These are phyloP conservation scores for Teratosphaeriaceae sp. DNA, from an alignment of 2,329 filamentous ascomycete genomes.

Conservation along the genomic window DNA sequence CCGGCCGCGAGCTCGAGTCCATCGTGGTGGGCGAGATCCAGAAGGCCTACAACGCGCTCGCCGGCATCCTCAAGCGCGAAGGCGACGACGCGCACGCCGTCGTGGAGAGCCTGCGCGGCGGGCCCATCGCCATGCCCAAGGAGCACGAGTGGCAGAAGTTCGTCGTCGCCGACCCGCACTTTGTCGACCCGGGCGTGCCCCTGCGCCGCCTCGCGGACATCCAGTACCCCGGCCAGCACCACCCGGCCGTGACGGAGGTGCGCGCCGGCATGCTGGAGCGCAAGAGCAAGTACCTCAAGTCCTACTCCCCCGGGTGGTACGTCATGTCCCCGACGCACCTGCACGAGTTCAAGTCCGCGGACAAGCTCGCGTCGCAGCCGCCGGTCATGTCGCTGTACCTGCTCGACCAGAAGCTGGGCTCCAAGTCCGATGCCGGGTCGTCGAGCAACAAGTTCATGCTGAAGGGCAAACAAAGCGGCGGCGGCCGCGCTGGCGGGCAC, in stretches of 20 bases:
- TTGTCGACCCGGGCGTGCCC: constrained; percentile 78
- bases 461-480: constrained; percentile 88
- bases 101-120: constrained; percentile 72
- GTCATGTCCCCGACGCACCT: constrained; percentile 93
- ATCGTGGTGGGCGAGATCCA: constrained; percentile 98
- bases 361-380: constrained; percentile 72
- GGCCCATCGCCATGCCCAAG: constrained; percentile 87
- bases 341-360: constrained; percentile 98
- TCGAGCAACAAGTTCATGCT: constrained; percentile 97
- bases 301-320: constrained; percentile 95
- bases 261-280: constrained; percentile 86
- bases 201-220: constrained; percentile 75
- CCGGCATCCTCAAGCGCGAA: constrained; percentile 84
- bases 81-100: constrained; percentile 73
- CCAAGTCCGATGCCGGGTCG: constrained; percentile 73
- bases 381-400: constrained; percentile 96
- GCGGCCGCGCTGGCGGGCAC: constrained; percentile 78
- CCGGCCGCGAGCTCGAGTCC: constrained; percentile 87
- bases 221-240: constrained; percentile 83
- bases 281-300: constrained; percentile 98
- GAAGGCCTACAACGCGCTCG: constrained; percentile 93
- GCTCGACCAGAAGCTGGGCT: constrained; percentile 90
- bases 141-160: constrained; percentile 87
- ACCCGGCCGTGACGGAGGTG: constrained; percentile 76
- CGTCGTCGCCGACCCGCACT: constrained; percentile 71